These are phyloP conservation scores for Bonia amplexicaulis DNA, from an alignment of 176 grass and related monocot genomes.

Conservation along the genomic window DNA sequence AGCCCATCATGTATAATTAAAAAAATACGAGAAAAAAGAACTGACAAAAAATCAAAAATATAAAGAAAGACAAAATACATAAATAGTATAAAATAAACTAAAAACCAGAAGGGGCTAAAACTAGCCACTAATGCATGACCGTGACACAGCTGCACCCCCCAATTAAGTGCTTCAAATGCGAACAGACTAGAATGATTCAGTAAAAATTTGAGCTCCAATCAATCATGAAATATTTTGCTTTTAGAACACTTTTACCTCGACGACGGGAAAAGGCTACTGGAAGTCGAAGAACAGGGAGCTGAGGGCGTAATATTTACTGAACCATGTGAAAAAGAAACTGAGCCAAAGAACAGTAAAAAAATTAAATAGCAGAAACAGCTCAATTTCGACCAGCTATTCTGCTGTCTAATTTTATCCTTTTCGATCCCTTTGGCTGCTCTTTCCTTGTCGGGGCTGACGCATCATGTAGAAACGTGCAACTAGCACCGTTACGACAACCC, in stretches of 20 bases:
- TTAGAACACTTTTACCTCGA: slow-evolving; percentile 8
- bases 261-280: background rate
- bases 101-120: no score
- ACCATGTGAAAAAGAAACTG: background rate
- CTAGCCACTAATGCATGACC: background rate
- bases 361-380: background rate
- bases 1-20: no score
- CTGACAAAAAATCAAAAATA: no score
- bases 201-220: slow-evolving; percentile 10
- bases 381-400: slow-evolving; percentile 62
- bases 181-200: background rate
- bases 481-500: slow-evolving; percentile 77
- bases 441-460: slow-evolving; percentile 30
- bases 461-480: slow-evolving; percentile 80
- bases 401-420: slow-evolving; percentile 85
- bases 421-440: slow-evolving; percentile 58
- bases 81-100: no score
- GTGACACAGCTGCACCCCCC: background rate
- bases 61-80: no score
- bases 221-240: slow-evolving; percentile 17
- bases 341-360: slow-evolving; percentile 44
- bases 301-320: slow-evolving; percentile 37
- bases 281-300: slow-evolving; percentile 1
- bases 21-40: no score
- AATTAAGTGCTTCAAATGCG: background rate